Percentiles rank a stretch among this genome's conserved stretches.
These are phyloP conservation scores for Iris pallida DNA, from an alignment of 116 monocot species.

Conservation along the genomic window DNA sequence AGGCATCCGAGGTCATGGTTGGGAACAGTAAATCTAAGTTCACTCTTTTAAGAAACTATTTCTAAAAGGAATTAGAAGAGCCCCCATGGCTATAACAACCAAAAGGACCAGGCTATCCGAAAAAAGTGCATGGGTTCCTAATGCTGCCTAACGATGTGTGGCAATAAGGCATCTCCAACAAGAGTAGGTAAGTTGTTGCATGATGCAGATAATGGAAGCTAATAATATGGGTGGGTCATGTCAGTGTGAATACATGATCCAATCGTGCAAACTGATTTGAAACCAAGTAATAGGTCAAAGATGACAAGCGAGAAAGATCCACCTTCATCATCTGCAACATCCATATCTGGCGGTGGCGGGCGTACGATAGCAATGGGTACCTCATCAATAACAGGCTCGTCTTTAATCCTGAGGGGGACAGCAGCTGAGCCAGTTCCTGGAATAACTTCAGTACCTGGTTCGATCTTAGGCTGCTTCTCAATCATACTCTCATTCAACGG, in stretches of 20 bases:
- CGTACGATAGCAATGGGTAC: slow-evolving; percentile 41
- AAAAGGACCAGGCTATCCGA: no score
- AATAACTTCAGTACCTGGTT: slow-evolving; percentile 10
- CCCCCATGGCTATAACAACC: no score
- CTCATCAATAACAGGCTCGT: slow-evolving; percentile 10
- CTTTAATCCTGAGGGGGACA: slow-evolving; percentile 1
- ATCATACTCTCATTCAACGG: background rate
- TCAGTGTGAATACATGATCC: background rate
- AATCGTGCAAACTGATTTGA: background rate
- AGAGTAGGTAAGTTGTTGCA: background rate
- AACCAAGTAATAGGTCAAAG: background rate
- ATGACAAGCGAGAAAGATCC: background rate
- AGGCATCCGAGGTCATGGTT: no score
- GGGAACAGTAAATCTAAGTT: no score
- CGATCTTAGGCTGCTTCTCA: slow-evolving; percentile 26
- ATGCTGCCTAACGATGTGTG: no score
- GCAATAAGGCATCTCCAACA: no score
- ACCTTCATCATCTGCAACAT: slow-evolving; percentile 15
- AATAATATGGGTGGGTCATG: background rate
- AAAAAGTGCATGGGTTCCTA: no score
- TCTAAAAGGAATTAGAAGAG: no score
- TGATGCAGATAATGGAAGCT: background rate
- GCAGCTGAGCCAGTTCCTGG: background rate
- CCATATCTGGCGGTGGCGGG: background rate
- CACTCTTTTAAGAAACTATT: no score